Evolutionary conservation across 2,329 filamentous ascomycete genomes (phyloP).

Genomic region (Trichoderma guizhouense): DNA sequence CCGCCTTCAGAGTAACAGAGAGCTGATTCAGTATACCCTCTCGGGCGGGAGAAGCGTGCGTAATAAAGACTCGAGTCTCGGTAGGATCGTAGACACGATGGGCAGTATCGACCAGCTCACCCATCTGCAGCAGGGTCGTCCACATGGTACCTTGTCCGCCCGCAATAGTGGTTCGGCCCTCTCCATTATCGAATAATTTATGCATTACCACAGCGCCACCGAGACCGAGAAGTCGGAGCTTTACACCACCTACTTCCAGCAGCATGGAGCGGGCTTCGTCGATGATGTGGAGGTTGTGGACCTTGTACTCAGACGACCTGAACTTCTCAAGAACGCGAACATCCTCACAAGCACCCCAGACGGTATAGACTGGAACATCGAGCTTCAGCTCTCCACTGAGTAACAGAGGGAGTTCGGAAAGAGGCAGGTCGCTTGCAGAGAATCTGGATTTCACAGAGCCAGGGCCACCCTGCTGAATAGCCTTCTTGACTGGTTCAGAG

Average conservation of each 20-base stretch:
- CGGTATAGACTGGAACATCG: constrained; percentile 95
- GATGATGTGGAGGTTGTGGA: constrained; percentile 95
- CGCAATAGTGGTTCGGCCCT: constrained; percentile 95
- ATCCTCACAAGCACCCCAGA: constrained; percentile 98
- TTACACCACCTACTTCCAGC: constrained; percentile 90
- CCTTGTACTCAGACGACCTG: constrained; percentile 95
- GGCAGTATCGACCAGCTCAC: constrained; percentile 93
- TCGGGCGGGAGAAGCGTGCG: constrained; percentile 91
- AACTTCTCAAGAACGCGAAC: constrained; percentile 97
- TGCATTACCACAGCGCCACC: constrained; percentile 99
- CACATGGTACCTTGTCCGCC: constrained; percentile 99
- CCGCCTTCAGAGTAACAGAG: constrained; percentile 93
- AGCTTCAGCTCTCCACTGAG: constrained; percentile 85
- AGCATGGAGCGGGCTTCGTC: constrained; percentile 96
- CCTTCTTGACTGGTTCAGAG: constrained; percentile 69
- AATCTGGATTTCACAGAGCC: constrained; percentile 86
- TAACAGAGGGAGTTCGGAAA: constrained; percentile 89
- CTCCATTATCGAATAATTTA: constrained; percentile 98
- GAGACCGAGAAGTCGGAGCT: constrained; percentile 87
- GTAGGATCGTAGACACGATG: constrained; percentile 98
- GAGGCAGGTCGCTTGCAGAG: constrained; percentile 73
- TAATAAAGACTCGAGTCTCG: constrained; percentile 94
- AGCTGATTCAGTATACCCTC: constrained; percentile 97
- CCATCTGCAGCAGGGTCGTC: constrained; percentile 97
- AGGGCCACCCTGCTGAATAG: constrained; percentile 61